phyloP scores from a whole-genome alignment of 23 red algal species.

The Pyropia haitanensis region DNA sequence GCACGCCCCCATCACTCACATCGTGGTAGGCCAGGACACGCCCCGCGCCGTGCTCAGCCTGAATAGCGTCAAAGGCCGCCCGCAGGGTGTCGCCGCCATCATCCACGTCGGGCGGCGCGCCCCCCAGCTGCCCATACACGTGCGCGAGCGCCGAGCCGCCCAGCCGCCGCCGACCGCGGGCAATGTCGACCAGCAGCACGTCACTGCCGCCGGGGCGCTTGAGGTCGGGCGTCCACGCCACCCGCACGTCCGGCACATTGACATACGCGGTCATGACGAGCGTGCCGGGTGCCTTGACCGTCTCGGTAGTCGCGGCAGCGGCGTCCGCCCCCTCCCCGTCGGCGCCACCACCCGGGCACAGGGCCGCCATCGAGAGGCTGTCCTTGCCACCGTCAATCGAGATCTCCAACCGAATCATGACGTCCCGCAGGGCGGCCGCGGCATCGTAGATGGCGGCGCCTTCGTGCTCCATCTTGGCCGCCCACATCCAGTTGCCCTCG shows the following conservation, averaged over 20 bases:
- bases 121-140: conserved; percentile 66
- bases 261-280: conserved; percentile 86
- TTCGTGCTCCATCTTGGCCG: conserved; percentile 82
- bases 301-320: conserved; percentile 14
- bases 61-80: conserved; percentile 67
- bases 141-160: conserved; percentile 84
- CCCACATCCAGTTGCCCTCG: conserved; percentile 99
- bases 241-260: conserved; percentile 55
- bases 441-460: conserved; percentile 81
- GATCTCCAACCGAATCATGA: conserved; percentile 72
- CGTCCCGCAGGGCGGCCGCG: conserved; percentile 59
- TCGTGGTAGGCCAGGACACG: conserved; percentile 86
- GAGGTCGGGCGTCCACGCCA: conserved; percentile 70
- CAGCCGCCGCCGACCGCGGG: conserved; percentile 39
- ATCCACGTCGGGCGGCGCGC: conserved; percentile 69
- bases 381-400: conserved; percentile 99
- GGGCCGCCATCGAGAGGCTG: conserved; percentile 89
- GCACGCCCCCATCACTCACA: conserved; percentile 77
- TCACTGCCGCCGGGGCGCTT: conserved; percentile 55
- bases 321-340: conserved; percentile 11
- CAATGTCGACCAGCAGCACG: conserved; percentile 63
- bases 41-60: conserved; percentile 32
- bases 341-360: conserved; percentile 33
- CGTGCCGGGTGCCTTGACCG: conserved; percentile 89
- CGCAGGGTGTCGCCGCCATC: conserved; percentile 14